Percentiles rank a stretch among this genome's conserved stretches.
phyloP scores from a whole-genome alignment of 2,329 filamentous ascomycete genomes.

The Periglandula ipomoeae region DNA sequence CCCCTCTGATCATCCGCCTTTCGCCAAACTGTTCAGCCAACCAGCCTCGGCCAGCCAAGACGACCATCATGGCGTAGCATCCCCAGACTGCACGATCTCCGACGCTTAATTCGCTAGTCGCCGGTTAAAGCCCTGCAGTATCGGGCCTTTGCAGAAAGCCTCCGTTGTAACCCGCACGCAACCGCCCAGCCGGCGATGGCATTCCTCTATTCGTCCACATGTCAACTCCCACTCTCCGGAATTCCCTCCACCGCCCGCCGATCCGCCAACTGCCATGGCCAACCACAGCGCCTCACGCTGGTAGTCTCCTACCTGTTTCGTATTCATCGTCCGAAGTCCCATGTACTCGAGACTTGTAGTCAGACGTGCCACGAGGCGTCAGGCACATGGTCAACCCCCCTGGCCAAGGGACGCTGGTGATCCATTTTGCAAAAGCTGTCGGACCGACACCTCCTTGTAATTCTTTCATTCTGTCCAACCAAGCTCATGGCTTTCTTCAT shows the following conservation, averaged over 20 bases:
- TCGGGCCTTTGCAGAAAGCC: slow-evolving; percentile 1
- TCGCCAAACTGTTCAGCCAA: neutral
- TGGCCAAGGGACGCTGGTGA: too few species aligned
- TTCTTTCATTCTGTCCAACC: neutral
- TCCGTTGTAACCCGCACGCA: neutral
- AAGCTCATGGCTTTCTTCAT: neutral
- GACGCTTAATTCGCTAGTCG: neutral
- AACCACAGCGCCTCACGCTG: neutral
- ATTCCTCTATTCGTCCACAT: neutral
- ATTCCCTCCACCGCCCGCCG: neutral
- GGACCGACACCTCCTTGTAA: neutral
- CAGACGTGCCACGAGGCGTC: neutral
- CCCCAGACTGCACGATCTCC: neutral
- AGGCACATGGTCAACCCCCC: too few species aligned
- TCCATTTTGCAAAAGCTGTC: too few species aligned
- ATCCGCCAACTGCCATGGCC: neutral
- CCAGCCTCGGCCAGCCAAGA: neutral
- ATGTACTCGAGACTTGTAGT: neutral
- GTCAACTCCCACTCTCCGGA: neutral
- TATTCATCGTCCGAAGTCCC: neutral
- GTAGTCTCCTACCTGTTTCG: neutral
- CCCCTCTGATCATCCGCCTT: neutral
- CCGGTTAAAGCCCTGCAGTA: neutral
- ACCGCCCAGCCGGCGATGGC: neutral
- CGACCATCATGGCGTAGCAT: neutral